Percentiles rank a stretch among this genome's conserved stretches.
These are phyloP conservation scores for Bolboschoenus planiculmis DNA, from an alignment of 176 grass and related monocot genomes.

Conservation along the genomic window DNA sequence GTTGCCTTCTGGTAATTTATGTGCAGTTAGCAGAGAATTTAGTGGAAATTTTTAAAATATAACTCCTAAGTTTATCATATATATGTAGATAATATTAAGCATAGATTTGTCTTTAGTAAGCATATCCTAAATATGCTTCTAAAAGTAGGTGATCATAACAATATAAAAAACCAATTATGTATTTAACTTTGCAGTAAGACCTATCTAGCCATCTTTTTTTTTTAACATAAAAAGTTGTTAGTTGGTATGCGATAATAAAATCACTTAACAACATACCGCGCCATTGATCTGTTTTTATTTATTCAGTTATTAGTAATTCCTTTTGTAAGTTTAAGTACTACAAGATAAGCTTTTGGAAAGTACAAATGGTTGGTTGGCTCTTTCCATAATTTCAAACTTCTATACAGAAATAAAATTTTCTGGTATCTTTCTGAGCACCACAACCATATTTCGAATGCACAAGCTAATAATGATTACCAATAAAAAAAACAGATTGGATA, in stretches of 20 bases:
- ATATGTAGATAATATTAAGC: neutral
- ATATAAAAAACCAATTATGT: neutral
- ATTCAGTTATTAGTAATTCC: neutral
- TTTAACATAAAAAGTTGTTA: neutral
- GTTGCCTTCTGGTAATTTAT: neutral
- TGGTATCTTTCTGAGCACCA: neutral
- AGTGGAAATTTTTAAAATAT: neutral
- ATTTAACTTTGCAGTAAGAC: neutral
- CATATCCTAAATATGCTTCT: neutral
- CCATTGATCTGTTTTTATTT: neutral
- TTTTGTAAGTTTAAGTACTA: neutral
- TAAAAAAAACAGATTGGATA: slow-evolving; percentile 16
- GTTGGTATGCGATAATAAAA: neutral
- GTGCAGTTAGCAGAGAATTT: neutral
- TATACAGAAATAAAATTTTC: neutral
- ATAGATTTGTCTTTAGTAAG: neutral
- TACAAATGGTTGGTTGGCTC: neutral
- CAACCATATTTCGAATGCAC: neutral
- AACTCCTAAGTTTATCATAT: neutral
- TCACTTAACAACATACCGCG: neutral
- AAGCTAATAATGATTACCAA: neutral
- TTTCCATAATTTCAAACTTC: slow-evolving; percentile 8
- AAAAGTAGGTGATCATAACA: neutral
- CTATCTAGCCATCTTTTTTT: neutral
- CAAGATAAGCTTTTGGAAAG: neutral